Percentiles rank a stretch among this genome's conserved stretches.
Evolutionary conservation across 176 grass and related monocot species (phyloP).

Genomic region (Phyllostachys edulis): DNA sequence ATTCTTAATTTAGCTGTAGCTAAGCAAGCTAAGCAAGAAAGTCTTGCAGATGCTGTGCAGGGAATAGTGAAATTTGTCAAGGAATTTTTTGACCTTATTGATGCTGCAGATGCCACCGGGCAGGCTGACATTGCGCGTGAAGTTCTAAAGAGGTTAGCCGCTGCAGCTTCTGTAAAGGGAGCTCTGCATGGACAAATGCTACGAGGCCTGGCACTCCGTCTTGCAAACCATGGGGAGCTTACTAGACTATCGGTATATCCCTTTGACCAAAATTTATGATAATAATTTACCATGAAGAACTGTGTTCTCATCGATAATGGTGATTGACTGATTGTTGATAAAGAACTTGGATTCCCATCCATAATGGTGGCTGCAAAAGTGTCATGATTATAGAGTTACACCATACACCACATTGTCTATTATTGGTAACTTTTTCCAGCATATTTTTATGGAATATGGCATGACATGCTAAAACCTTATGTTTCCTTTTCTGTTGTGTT

Average conservation of each 20-base stretch:
- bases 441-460: slow-evolving; percentile 12
- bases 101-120: slow-evolving; percentile 98
- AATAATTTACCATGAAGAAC: slow-evolving; percentile 23
- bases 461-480: slow-evolving; percentile 20
- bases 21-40: slow-evolving; percentile 98
- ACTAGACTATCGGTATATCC: slow-evolving; percentile 88
- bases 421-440: neutral
- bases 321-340: neutral
- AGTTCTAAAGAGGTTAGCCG: slow-evolving; percentile 90
- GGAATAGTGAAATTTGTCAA: slow-evolving; percentile 99
- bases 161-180: slow-evolving; percentile 96
- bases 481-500: neutral
- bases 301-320: neutral
- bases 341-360: slow-evolving; percentile 10
- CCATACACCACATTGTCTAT: neutral
- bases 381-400: slow-evolving; percentile 7
- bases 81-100: slow-evolving; percentile 92
- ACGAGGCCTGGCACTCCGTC: slow-evolving; percentile 80
- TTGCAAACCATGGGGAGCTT: slow-evolving; percentile 98
- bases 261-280: slow-evolving; percentile 17
- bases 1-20: slow-evolving; percentile 91
- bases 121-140: slow-evolving; percentile 91
- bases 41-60: slow-evolving; percentile 88
- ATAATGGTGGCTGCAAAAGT: neutral
- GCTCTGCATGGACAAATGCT: slow-evolving; percentile 89